Conservation (phyloP, 768 basidiomycete species). For the Obba rivulosa region DNA sequence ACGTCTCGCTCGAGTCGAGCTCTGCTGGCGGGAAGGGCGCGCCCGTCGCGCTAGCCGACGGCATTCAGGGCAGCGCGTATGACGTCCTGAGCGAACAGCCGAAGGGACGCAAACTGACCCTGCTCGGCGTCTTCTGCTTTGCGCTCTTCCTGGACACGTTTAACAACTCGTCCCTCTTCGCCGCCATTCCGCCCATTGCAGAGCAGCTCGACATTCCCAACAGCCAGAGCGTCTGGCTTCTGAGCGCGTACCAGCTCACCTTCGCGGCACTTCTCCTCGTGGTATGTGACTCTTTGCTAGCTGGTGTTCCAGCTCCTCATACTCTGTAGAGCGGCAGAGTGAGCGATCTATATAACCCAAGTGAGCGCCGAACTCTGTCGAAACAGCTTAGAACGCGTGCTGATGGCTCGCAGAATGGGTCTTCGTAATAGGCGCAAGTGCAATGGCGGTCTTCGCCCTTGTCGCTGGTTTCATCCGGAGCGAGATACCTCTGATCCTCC, state of each 20-base stretch:
- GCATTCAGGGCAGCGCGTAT: too few species aligned
- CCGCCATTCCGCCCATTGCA: conserved; percentile 14
- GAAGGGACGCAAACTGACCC: conserved; percentile 13
- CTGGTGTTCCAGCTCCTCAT: background rate
- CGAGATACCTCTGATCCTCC: conserved; percentile 18
- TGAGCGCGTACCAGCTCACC: conserved; percentile 25
- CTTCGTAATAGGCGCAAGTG: conserved; percentile 15
- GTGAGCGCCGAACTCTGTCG: conserved; percentile 5
- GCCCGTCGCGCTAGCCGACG: too few species aligned
- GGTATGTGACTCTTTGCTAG: conserved; percentile 9
- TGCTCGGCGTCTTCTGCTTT: conserved; percentile 22
- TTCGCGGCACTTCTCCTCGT: conserved; percentile 25
- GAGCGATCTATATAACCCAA: conserved; percentile 21
- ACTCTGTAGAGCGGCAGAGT: conserved; percentile 18
- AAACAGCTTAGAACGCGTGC: background rate
- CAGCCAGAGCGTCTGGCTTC: conserved; percentile 18
- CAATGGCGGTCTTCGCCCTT: conserved; percentile 17
- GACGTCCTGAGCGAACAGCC: conserved; percentile 2
- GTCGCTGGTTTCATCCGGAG: conserved; percentile 16
- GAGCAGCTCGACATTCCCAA: conserved; percentile 13
- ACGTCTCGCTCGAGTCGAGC: too few species aligned
- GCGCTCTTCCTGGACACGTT: conserved; percentile 27
- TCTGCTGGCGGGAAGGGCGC: too few species aligned
- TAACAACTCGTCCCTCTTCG: conserved; percentile 19
- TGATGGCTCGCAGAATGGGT: conserved; percentile 9